Conservation (phyloP, 1,284 basidiomycete genomes). For the Coriolopsis trogii region DNA sequence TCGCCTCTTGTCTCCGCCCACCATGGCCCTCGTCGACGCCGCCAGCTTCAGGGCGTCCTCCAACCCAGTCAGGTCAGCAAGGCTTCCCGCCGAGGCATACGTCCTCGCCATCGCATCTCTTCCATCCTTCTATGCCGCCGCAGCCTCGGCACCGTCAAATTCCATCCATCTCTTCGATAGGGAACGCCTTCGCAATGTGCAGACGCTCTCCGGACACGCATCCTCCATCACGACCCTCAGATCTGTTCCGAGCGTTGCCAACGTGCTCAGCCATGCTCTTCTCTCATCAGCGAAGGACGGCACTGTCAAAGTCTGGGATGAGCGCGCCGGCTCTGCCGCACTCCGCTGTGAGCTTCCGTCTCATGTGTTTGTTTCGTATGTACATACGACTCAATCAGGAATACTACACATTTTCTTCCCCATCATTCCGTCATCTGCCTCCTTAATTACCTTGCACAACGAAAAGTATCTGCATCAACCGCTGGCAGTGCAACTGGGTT, state of each 20-base stretch:
- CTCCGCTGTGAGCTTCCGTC: slow-evolving; percentile 57
- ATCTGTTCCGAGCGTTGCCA: slow-evolving; percentile 39
- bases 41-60: slow-evolving; percentile 32
- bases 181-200: slow-evolving; percentile 47
- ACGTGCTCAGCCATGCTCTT: slow-evolving; percentile 39
- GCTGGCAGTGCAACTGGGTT: slow-evolving; percentile 48
- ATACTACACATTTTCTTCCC: slow-evolving; percentile 5
- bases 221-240: slow-evolving; percentile 54
- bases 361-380: slow-evolving; percentile 17
- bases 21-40: slow-evolving; percentile 38
- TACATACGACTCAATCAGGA: slow-evolving; percentile 50
- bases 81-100: slow-evolving; percentile 51
- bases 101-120: slow-evolving; percentile 56
- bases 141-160: slow-evolving; percentile 57
- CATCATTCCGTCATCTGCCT: background rate
- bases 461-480: slow-evolving; percentile 45
- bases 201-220: slow-evolving; percentile 56
- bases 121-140: slow-evolving; percentile 55
- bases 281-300: slow-evolving; percentile 69
- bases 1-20: slow-evolving; percentile 2
- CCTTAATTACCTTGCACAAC: too few species aligned
- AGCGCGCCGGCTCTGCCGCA: slow-evolving; percentile 51
- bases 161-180: slow-evolving; percentile 68
- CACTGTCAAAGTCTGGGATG: slow-evolving; percentile 70
- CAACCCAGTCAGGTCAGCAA: slow-evolving; percentile 38